Evolutionary conservation across 208 protist species (phyloP), one percentile per base, ranked within the genome.

Genomic region (Crithidia expoeki): DNA sequence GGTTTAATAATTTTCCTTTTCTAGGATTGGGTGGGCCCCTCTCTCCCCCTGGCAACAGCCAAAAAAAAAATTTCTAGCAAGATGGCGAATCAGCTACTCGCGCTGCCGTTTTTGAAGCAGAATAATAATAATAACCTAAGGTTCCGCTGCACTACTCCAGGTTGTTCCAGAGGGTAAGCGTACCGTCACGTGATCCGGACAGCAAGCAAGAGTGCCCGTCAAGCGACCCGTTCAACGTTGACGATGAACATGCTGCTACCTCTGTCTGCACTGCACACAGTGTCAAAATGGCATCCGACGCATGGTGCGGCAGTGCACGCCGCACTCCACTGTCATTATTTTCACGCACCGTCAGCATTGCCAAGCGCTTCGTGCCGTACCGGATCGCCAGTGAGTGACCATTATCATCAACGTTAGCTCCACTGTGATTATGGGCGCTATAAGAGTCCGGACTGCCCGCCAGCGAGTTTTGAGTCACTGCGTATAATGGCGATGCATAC

Each of bases 91-190:
- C n/a, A n/a, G n/a, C n/a, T n/a, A n/a, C n/a, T n/a, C n/a, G n/a
- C n/a, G n/a, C n/a, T n/a, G n/a, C n/a, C n/a, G n/a, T n/a, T n/a
- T n/a, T 47, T 47, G 16, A 47, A 47, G 14, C 2, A 72, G 4
- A 74, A 17, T 6, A 66, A 28, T 30, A 28, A 52, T 4, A 52
- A 9, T 17, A 28, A 23, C 2, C 17, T n/a, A 3, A 23, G 14
- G 2, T 52, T 14, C 9, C 47, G 23, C 44, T n/a, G 44, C 47
- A 52, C 47, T 59, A 58, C 64, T 40, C 30, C 23, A 53, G 58
- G 58, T 88, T 89, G 33, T 79, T 58, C 88, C 88, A 94, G n/a
- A 90, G 57, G 0, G 74, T 88, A 17, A 94, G 67, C 0, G 76
- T 74, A 0, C 88, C 88, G 40, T 94, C 85, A 7, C 88, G 80